Base-by-base conservation (phyloP, 2,329 filamentous ascomycete genomes). In the Sarocladiaceae sp. region DNA sequence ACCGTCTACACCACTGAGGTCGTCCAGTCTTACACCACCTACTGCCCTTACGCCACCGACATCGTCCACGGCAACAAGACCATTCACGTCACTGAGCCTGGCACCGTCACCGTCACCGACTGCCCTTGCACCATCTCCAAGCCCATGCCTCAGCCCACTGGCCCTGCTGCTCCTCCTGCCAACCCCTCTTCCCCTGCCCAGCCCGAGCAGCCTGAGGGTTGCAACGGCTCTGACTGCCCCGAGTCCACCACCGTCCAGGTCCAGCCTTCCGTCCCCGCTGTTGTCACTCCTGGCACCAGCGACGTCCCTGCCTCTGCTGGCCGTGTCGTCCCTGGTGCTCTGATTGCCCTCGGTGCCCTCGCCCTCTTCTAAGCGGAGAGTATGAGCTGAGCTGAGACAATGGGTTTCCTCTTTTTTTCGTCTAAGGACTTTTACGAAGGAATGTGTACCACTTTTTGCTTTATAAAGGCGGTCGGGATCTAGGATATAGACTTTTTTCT, bases 21-120 rank as follows among this genome's bases (percentile, higher is more conserved):
- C 50, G 68, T 71, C 57, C 54, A 58, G 37, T 54, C 53, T 33
- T 69, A 66, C 62, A 67, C 65, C 47, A 74, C 72, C 39, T 71
- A 64, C 58, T 78, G 74, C 66, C 62, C 69, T 5, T 61, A 72
- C 64, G 73, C 79, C 33, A 81, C 79, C 29, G 72, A 71, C 57
- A 59, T 83, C 58, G 77, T 71, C 57, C 68, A 77, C 65, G 74
- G 74, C 61, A 66, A 67, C 62, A 72, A 75, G 64, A 70, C 70
- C 47, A 83, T 79, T 71, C 75, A 76, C 46, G 73, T 82, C 59
- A 77, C 75, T 50, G 70, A 74, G 63, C 73, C 80, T 55, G 67
- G 78, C 59, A 77, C 76, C 52, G 66, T 83, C 57, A 82, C 77
- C 60, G 74, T 85, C 52, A 73, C 71, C 33, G 69, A 79, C 63